A percentile compares a stretch with the other conserved stretches of the same genome.
These are phyloP conservation scores for Salvia miltiorrhiza DNA, from an alignment of 257 asterid species.

Conservation along the genomic window DNA sequence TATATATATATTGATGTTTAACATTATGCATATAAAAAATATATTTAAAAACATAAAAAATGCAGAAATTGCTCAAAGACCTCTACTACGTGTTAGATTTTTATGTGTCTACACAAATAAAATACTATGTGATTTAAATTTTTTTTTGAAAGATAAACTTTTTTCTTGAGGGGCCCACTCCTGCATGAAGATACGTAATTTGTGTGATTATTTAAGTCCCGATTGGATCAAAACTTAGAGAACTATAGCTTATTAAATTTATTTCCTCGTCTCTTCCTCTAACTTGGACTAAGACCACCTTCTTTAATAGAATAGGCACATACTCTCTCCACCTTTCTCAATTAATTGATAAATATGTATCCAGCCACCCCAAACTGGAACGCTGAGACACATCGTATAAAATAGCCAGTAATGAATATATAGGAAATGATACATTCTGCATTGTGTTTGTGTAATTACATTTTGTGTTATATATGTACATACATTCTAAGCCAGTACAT, in stretches of 20 bases:
- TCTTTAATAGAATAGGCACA: not conserved
- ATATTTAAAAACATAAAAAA: no score
- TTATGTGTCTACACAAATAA: no score
- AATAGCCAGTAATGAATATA: not conserved
- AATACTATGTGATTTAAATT: no score
- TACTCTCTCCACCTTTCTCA: not conserved
- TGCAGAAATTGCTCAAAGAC: no score
- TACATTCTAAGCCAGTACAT: no score
- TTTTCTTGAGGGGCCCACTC: no score
- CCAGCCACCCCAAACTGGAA: not conserved
- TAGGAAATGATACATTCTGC: not conserved
- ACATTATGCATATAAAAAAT: no score
- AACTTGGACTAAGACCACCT: not conserved
- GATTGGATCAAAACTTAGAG: constrained; percentile 16
- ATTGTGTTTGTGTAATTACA: not conserved
- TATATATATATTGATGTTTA: no score
- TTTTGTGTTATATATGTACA: not conserved
- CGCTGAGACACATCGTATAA: not conserved
- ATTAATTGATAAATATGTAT: not conserved
- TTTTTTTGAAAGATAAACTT: no score
- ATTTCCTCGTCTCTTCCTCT: constrained; percentile 15
- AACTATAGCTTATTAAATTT: not conserved
- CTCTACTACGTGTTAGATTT: no score
- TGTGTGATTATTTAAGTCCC: constrained; percentile 4
- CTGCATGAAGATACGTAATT: constrained; percentile 14